phyloP scores from a whole-genome alignment of 306 rosid species.

The Lathyrus sativus region DNA sequence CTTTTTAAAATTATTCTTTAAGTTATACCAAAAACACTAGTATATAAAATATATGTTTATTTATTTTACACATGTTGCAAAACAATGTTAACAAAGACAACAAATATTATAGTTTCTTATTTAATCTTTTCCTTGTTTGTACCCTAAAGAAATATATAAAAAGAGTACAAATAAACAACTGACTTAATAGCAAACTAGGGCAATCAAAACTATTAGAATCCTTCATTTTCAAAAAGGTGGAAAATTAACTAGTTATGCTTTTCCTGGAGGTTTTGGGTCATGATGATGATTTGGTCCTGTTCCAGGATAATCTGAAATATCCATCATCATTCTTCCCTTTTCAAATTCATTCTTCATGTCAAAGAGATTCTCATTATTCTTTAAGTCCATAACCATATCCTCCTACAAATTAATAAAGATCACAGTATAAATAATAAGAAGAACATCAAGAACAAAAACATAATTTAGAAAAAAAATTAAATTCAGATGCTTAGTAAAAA shows the following conservation, averaged over 20 bases:
- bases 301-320: conserved; percentile 38
- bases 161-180: background rate
- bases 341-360: conserved; percentile 22
- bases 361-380: conserved; percentile 4
- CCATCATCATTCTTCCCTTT: conserved; percentile 40
- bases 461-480: too few species aligned
- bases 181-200: background rate
- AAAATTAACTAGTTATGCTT: conserved; percentile 23
- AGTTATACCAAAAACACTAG: too few species aligned
- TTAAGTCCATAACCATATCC: conserved; percentile 12
- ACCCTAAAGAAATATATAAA: too few species aligned
- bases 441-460: too few species aligned
- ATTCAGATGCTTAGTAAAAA: too few species aligned
- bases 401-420: conserved; percentile 27
- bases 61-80: too few species aligned
- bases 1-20: too few species aligned
- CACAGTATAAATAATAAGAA: too few species aligned
- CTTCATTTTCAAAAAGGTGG: background rate
- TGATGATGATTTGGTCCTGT: conserved; percentile 44
- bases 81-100: too few species aligned
- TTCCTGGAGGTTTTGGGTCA: conserved; percentile 46
- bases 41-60: too few species aligned
- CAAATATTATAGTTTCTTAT: too few species aligned
- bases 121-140: too few species aligned
- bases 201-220: background rate